phyloP scores from a whole-genome alignment of 352 stramenopile genomes.

The Globisporangium alternatum region DNA sequence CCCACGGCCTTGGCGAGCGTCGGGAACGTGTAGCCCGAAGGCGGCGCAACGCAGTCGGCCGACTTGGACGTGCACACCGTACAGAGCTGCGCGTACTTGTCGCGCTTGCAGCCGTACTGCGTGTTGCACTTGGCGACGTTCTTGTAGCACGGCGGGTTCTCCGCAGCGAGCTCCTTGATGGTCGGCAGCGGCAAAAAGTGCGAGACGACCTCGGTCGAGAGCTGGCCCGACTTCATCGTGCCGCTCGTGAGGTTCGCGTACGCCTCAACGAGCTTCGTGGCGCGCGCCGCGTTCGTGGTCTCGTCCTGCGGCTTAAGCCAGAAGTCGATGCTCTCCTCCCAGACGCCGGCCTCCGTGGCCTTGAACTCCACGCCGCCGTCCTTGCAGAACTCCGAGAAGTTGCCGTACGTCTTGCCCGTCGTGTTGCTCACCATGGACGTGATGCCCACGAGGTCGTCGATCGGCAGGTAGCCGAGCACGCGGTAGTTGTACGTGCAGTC shows the following conservation, averaged over 20 bases:
- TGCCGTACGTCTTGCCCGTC: slow-evolving; percentile 43
- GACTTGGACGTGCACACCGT: slow-evolving; percentile 50
- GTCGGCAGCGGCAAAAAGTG: slow-evolving; percentile 58
- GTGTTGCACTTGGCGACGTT: slow-evolving; percentile 64
- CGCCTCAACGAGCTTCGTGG: slow-evolving; percentile 43
- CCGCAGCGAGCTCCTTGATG: slow-evolving; percentile 33
- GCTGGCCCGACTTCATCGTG: slow-evolving; percentile 28
- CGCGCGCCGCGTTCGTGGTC: slow-evolving; percentile 43
- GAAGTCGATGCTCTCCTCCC: slow-evolving; percentile 60
- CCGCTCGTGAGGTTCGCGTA: slow-evolving; percentile 56
- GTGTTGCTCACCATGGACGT: slow-evolving; percentile 57
- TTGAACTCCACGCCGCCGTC: slow-evolving; percentile 62
- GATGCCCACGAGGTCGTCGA: slow-evolving; percentile 77
- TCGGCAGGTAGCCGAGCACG: slow-evolving; percentile 58
- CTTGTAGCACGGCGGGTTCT: slow-evolving; percentile 67
- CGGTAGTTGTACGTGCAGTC: slow-evolving; percentile 63
- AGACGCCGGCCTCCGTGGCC: slow-evolving; percentile 32
- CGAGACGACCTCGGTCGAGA: slow-evolving; percentile 29
- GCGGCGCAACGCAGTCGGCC: slow-evolving; percentile 35
- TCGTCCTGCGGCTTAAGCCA: slow-evolving; percentile 69
- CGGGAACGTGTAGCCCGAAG: slow-evolving; percentile 49
- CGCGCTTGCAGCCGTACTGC: slow-evolving; percentile 49
- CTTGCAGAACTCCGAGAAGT: slow-evolving; percentile 66
- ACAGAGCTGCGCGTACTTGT: slow-evolving; percentile 62
- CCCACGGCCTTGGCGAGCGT: slow-evolving; percentile 47